These are phyloP conservation scores for Colletotrichum tanaceti DNA, from an alignment of 2,329 filamentous ascomycete species.

Conservation along the genomic window DNA sequence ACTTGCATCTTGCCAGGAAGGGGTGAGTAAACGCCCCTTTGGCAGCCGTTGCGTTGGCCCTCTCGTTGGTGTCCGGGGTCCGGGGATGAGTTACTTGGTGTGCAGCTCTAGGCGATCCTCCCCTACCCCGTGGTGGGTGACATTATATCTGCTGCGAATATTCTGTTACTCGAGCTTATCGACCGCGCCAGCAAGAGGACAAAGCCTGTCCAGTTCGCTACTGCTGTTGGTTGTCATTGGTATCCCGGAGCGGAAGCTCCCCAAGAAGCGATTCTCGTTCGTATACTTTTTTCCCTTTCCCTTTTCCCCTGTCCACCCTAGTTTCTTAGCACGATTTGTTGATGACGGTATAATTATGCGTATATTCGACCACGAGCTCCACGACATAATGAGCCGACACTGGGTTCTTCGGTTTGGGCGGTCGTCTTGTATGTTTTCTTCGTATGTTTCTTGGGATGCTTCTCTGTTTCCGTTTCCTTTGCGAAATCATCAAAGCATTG, in stretches of 20 bases:
- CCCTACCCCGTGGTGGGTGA: constrained; percentile 26
- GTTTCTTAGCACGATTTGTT: constrained; percentile 15
- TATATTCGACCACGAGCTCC: constrained; percentile 29
- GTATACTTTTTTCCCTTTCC: constrained; percentile 6
- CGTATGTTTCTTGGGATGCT: background rate
- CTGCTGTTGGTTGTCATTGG: constrained; percentile 28
- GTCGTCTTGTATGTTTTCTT: constrained; percentile 28
- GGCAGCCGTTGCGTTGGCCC: constrained; percentile 32
- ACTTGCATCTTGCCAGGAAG: constrained; percentile 24
- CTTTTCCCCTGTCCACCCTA: background rate
- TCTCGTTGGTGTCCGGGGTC: constrained; percentile 35
- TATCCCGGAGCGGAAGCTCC: constrained; percentile 24
- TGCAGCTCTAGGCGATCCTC: constrained; percentile 37
- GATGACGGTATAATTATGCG: constrained; percentile 35
- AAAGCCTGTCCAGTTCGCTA: constrained; percentile 14
- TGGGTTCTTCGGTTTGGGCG: constrained; percentile 30
- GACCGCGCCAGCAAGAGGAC: constrained; percentile 8
- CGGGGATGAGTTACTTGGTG: constrained; percentile 36
- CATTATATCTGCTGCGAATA: constrained; percentile 10
- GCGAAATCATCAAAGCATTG: constrained; percentile 23
- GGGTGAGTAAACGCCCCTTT: constrained; percentile 39
- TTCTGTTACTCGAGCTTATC: constrained; percentile 10
- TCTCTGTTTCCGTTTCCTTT: constrained; percentile 5
- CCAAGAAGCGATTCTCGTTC: constrained; percentile 6
- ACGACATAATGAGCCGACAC: constrained; percentile 38